These are phyloP conservation scores for Calonectria pseudoreteaudii DNA, from an alignment of 2,329 filamentous ascomycete genomes.

Conservation along the genomic window DNA sequence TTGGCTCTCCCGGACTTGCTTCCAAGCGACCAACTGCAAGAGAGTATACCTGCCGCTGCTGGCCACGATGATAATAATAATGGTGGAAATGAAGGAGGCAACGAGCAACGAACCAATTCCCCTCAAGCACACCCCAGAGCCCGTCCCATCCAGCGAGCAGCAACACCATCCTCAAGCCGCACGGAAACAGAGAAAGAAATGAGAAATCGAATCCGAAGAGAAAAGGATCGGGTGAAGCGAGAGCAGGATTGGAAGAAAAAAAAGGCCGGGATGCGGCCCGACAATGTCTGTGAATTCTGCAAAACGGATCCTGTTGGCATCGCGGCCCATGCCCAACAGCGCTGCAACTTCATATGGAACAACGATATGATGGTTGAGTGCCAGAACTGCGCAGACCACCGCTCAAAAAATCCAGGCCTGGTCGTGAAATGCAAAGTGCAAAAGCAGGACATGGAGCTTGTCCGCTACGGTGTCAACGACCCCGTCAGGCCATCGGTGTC, in stretches of 20 bases:
- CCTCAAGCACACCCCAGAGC: background rate
- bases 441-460: constrained; percentile 7
- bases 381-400: constrained; percentile 33
- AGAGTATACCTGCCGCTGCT: too few species aligned
- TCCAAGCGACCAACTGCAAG: background rate
- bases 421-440: constrained; percentile 16
- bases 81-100: too few species aligned
- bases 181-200: background rate
- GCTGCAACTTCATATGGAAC: constrained; percentile 9
- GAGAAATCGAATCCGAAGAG: background rate
- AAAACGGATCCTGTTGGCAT: constrained; percentile 17
- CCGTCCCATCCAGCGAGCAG: too few species aligned
- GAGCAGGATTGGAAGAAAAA: background rate
- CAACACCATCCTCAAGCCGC: background rate
- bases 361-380: constrained; percentile 22
- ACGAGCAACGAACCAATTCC: background rate
- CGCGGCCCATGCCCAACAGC: background rate
- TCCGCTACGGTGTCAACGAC: constrained; percentile 27
- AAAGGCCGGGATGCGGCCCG: background rate
- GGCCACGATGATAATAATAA: background rate
- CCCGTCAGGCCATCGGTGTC: background rate
- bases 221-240: background rate
- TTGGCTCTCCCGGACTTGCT: background rate
- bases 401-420: constrained; percentile 6
- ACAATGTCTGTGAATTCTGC: constrained; percentile 31